A percentile compares a stretch with the other conserved stretches of the same genome.
phyloP scores from a whole-genome alignment of 371 early-diverging fungal genomes.

The Syncephalastrum racemosum region DNA sequence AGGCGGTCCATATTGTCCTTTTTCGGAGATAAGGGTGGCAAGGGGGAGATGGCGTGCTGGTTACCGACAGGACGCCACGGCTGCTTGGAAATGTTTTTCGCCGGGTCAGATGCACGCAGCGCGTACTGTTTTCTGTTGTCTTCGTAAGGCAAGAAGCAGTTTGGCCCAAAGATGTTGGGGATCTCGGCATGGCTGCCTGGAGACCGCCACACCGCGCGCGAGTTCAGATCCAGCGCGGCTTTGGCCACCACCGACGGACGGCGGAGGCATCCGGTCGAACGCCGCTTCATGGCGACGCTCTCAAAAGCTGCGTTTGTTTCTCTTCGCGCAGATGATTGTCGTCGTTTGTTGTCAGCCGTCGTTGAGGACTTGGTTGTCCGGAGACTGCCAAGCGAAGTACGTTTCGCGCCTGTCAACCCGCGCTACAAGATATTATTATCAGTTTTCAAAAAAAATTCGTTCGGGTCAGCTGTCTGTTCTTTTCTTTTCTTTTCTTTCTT shows the following conservation, averaged over 20 bases:
- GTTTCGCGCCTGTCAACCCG: conserved; percentile 28
- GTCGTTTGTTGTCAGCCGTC: conserved; percentile 29
- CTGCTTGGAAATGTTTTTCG: conserved; percentile 43
- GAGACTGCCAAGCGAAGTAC: conserved; percentile 35
- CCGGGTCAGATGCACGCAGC: conserved; percentile 29
- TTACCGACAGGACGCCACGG: conserved; percentile 47
- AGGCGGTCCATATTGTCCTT: conserved; percentile 43
- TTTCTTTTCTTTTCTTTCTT: no score
- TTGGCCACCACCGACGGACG: conserved; percentile 31
- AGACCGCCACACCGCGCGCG: conserved; percentile 35
- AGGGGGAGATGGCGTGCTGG: conserved; percentile 40
- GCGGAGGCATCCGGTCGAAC: conserved; percentile 46
- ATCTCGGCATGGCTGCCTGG: conserved; percentile 44
- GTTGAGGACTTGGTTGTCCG: conserved; percentile 38
- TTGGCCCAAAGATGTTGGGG: conserved; percentile 45
- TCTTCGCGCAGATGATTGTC: conserved; percentile 11
- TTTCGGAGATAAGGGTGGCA: conserved; percentile 38
- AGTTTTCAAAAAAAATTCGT: no score
- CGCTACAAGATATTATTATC: no score
- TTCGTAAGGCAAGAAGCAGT: conserved; percentile 38
- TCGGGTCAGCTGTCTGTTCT: no score
- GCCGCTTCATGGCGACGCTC: conserved; percentile 37
- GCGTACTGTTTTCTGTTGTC: conserved; percentile 22
- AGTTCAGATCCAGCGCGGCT: conserved; percentile 3
- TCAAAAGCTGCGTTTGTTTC: no score